Evolutionary conservation across 2,329 filamentous ascomycete genomes (phyloP).

Genomic region (Furcasterigmium furcatum): DNA sequence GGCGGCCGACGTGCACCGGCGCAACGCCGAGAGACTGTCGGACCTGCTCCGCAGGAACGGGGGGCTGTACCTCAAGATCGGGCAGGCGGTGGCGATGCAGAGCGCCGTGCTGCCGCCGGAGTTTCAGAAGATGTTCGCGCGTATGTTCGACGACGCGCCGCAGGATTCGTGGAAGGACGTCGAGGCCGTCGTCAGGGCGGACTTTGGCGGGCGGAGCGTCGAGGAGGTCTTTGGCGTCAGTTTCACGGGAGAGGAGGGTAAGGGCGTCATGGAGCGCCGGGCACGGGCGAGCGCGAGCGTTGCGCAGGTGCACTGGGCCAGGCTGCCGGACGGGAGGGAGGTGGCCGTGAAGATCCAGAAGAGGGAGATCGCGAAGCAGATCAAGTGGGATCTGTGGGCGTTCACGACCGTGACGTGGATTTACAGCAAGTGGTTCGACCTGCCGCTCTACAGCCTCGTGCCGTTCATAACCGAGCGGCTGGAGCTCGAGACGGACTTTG

Average conservation of each 20-base stretch:
- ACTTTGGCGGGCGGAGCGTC: slow-evolving; percentile 78
- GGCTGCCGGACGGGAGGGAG: slow-evolving; percentile 79
- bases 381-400: slow-evolving; percentile 92
- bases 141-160: slow-evolving; percentile 97
- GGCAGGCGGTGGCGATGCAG: slow-evolving; percentile 98
- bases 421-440: slow-evolving; percentile 84
- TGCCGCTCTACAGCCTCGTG: slow-evolving; percentile 88
- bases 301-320: slow-evolving; percentile 95
- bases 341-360: slow-evolving; percentile 98
- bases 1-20: slow-evolving; percentile 73
- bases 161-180: slow-evolving; percentile 88
- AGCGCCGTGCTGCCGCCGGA: slow-evolving; percentile 88
- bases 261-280: slow-evolving; percentile 59
- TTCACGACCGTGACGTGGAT: slow-evolving; percentile 85
- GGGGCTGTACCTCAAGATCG: slow-evolving; percentile 94
- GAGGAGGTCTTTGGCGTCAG: slow-evolving; percentile 93
- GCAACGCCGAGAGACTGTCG: slow-evolving; percentile 81
- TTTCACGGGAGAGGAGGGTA: slow-evolving; percentile 67
- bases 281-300: slow-evolving; percentile 81
- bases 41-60: slow-evolving; percentile 82
- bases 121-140: slow-evolving; percentile 92
- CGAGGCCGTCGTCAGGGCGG: slow-evolving; percentile 79
- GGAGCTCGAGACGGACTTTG: slow-evolving; percentile 89
- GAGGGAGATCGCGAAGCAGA: slow-evolving; percentile 85
- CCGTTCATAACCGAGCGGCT: slow-evolving; percentile 93